Evolutionary conservation across 2,329 filamentous ascomycete species (phyloP), one percentile per base, ranked within the genome.

Genomic region (Cylindrodendrum hubeiense): DNA sequence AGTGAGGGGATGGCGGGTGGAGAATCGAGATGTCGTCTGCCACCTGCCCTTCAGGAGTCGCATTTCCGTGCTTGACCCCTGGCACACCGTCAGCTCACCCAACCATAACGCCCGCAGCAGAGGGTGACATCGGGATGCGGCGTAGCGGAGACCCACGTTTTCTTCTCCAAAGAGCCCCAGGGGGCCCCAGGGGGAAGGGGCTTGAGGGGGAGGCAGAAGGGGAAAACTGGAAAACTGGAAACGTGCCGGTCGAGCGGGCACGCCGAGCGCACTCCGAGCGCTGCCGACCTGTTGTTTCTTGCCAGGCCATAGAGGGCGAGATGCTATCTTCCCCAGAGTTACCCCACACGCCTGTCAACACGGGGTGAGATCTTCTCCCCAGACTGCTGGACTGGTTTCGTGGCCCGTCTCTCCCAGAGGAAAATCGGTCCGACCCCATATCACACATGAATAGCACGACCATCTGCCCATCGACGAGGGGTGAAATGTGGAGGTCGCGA

Each of bases 401-500:
- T 12, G 28, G 12, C 28, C 12, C 28, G 24, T 24, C 9, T 34
- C 19, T 17, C 10, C 28, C 15, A 30, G 52, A 43, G 15, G 43
- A 21, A 21, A 53, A 26, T 8, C 24, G 34, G 13, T 30, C 17
- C 41, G 43, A 26, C 44, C 49, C 55, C 44, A 41, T 58, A 58
- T 50, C 6, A 5, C 37, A 39, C 15, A 39, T 39, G 37, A 50
- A 17, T 28, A 34, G 26, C 28, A 22, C 24, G 19, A 56, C 28
- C 2, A 19, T 37, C 46, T 24, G 28, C 43, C 58, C 37, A 60
- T 55, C 55, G 22, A 51, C 43, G 28, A 46, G 37, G 37, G 37
- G 17, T 19, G 37, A 67, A 64, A 74, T 76, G 76, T 77, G 76
- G 75, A 75, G 70, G 67, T 71, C 71, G 60, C 68, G 67, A 63